Percentiles rank a stretch among this genome's conserved stretches.
phyloP scores from a whole-genome alignment of 306 rosid genomes.

The Dicorynia guianensis region DNA sequence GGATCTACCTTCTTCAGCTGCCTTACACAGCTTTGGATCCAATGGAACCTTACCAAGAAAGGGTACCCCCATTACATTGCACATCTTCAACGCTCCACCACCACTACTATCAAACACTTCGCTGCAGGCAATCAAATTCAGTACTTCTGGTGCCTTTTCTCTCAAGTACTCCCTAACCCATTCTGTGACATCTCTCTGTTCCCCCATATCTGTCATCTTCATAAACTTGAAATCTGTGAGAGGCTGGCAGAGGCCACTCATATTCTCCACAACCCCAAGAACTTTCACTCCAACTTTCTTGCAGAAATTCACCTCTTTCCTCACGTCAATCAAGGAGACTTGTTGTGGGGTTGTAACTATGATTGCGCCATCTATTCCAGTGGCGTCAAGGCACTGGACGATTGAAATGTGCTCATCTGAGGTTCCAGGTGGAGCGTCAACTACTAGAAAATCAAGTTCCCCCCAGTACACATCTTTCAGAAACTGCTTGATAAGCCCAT shows the following conservation, averaged over 20 bases:
- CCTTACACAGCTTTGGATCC: slow-evolving; percentile 93
- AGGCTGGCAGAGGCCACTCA: slow-evolving; percentile 86
- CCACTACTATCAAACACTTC: slow-evolving; percentile 89
- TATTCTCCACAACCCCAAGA: slow-evolving; percentile 91
- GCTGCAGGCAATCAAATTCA: slow-evolving; percentile 61
- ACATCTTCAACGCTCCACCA: slow-evolving; percentile 89
- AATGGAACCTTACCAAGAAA: slow-evolving; percentile 91
- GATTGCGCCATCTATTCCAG: slow-evolving; percentile 89
- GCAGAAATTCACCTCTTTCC: slow-evolving; percentile 91
- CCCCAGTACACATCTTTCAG: slow-evolving; percentile 92
- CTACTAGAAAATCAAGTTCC: slow-evolving; percentile 85
- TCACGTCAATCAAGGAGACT: slow-evolving; percentile 85
- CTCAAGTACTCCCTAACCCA: slow-evolving; percentile 66
- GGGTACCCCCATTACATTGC: slow-evolving; percentile 78
- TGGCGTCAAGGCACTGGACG: slow-evolving; percentile 75
- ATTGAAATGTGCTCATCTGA: slow-evolving; percentile 93
- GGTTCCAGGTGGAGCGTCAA: slow-evolving; percentile 98
- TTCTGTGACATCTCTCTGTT: slow-evolving; percentile 72
- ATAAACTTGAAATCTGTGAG: slow-evolving; percentile 65
- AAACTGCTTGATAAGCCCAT: slow-evolving; percentile 85
- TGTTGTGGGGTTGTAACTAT: slow-evolving; percentile 95
- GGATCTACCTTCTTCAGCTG: slow-evolving; percentile 91
- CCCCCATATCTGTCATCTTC: slow-evolving; percentile 65
- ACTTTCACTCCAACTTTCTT: slow-evolving; percentile 81
- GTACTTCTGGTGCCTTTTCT: slow-evolving; percentile 75